phyloP scores from a whole-genome alignment of 208 protist genomes.

The Acanthamoeba comandoni region DNA sequence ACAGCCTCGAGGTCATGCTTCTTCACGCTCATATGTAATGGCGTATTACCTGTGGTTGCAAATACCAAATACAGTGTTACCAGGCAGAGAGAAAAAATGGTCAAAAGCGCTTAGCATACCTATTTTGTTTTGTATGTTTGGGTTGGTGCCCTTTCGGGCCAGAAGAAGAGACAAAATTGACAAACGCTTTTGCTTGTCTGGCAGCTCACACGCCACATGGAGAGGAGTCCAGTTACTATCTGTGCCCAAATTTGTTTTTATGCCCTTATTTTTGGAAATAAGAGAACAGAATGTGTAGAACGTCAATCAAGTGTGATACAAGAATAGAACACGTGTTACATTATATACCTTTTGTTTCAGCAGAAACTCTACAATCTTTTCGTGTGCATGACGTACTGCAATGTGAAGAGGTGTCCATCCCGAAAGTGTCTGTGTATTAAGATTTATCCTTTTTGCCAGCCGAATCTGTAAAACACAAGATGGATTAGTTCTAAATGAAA shows the following conservation, averaged over 20 bases:
- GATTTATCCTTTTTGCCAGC: conserved; percentile 6
- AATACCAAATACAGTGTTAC: background rate
- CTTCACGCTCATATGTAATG: conserved; percentile 41
- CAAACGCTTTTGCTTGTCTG: background rate
- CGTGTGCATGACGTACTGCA: conserved; percentile 31
- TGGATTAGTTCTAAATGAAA: background rate
- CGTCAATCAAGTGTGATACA: too few relatives aligned
- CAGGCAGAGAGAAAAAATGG: background rate
- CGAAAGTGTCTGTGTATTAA: conserved; percentile 29
- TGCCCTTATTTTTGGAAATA: too few relatives aligned
- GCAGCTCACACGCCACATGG: conserved; percentile 7
- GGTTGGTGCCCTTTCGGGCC: conserved; percentile 39
- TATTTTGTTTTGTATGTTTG: conserved; percentile 48
- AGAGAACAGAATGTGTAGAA: too few relatives aligned
- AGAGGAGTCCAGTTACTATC: conserved; percentile 41
- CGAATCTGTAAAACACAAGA: background rate
- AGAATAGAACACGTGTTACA: too few relatives aligned
- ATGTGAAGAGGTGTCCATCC: conserved; percentile 37
- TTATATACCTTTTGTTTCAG: too few relatives aligned
- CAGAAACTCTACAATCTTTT: too few relatives aligned
- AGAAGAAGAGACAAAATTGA: conserved; percentile 30
- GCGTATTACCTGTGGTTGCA: background rate
- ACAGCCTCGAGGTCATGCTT: conserved; percentile 48
- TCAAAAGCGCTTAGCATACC: background rate
- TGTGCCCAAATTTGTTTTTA: conserved; percentile 55